Percentiles rank a stretch among this genome's conserved stretches.
Conservation (phyloP, 371 early-diverging fungal genomes). For the Haplosporangium sp. region DNA sequence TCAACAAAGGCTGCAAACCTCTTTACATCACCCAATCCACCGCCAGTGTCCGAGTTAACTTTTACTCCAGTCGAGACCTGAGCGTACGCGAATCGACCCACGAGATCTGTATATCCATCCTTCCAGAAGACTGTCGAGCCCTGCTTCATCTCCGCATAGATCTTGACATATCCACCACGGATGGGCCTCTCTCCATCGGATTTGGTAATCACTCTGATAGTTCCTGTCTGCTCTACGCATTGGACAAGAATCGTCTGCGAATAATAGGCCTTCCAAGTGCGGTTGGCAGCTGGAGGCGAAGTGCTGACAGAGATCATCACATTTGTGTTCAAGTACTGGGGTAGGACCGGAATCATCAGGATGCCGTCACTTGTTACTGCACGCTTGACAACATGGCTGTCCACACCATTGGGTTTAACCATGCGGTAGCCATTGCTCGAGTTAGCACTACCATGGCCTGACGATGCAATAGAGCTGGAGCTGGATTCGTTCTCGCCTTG, state of each 20-base stretch:
- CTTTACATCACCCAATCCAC: slow-evolving; percentile 30
- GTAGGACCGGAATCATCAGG: slow-evolving; percentile 39
- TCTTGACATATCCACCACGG: slow-evolving; percentile 70
- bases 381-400: slow-evolving; percentile 29
- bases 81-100: slow-evolving; percentile 72
- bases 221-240: slow-evolving; percentile 61
- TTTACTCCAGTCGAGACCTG: slow-evolving; percentile 56
- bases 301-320: slow-evolving; percentile 47
- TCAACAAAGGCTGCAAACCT: slow-evolving; percentile 51
- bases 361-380: slow-evolving; percentile 27
- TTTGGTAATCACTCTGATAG: slow-evolving; percentile 60
- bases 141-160: slow-evolving; percentile 62
- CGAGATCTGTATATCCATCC: slow-evolving; percentile 72
- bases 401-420: slow-evolving; percentile 42
- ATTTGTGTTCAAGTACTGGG: slow-evolving; percentile 45
- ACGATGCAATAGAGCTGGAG: neutral
- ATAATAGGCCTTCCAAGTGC: slow-evolving; percentile 60
- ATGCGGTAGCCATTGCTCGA: slow-evolving; percentile 41
- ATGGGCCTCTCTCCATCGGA: slow-evolving; percentile 53
- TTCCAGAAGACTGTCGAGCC: slow-evolving; percentile 63
- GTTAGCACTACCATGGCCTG: neutral
- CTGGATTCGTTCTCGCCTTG: slow-evolving; percentile 39
- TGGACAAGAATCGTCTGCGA: slow-evolving; percentile 61
- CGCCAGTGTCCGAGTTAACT: neutral
- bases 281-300: slow-evolving; percentile 33